phyloP scores from a whole-genome alignment of 2,329 filamentous ascomycete genomes.

The Talaromyces sp. region DNA sequence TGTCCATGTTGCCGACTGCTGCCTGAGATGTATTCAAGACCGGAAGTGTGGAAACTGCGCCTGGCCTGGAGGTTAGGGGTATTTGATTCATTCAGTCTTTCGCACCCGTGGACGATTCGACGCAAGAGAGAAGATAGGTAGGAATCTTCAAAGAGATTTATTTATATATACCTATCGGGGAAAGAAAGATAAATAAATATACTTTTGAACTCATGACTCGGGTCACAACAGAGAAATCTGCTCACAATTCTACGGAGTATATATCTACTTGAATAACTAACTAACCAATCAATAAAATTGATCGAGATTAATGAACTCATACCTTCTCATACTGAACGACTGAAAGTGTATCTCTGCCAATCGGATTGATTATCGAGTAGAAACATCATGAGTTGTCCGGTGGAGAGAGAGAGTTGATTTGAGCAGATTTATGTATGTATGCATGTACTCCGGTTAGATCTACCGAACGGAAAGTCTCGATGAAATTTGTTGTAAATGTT shows the following conservation, averaged over 20 bases:
- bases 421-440: conserved; percentile 13
- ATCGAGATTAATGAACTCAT: neutral
- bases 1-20: conserved; percentile 16
- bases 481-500: no score
- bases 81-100: conserved; percentile 7
- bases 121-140: neutral
- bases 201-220: neutral
- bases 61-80: neutral
- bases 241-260: no score
- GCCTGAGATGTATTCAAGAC: conserved; percentile 2
- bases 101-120: neutral
- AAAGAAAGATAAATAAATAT: neutral
- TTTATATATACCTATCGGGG: no score
- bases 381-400: neutral
- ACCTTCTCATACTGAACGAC: neutral
- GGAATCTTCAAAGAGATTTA: no score
- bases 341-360: neutral
- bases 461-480: no score
- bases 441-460: no score
- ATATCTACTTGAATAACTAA: neutral
- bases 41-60: neutral
- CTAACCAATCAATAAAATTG: no score
- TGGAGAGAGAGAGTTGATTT: conserved; percentile 11
- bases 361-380: neutral
- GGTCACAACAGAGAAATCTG: neutral